Evolutionary conservation across 75 land plant species (phyloP).

Genomic region (Pinus tabuliformis): DNA sequence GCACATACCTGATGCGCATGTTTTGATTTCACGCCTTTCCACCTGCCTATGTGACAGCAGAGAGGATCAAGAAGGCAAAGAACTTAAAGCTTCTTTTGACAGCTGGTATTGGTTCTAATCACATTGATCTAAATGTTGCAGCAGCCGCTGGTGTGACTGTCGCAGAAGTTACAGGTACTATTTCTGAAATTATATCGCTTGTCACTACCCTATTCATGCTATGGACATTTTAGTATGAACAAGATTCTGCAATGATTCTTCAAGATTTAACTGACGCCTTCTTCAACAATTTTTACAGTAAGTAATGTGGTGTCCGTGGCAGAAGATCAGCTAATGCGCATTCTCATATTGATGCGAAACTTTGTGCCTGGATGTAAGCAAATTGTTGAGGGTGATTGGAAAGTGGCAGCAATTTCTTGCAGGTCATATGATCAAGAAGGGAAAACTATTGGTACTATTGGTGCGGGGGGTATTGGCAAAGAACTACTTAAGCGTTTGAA

Average conservation of each 20-base stretch:
- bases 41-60: conserved; percentile 93
- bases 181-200: too few species aligned
- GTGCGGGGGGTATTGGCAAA: conserved; percentile 90
- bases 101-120: conserved; percentile 98
- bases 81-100: conserved; percentile 82
- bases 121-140: conserved; percentile 83
- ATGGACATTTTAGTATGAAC: background rate
- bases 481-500: conserved; percentile 78
- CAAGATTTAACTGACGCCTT: background rate
- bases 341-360: conserved; percentile 81
- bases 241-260: background rate
- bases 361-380: conserved; percentile 74
- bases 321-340: conserved; percentile 93
- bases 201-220: too few species aligned
- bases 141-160: conserved; percentile 86
- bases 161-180: conserved; percentile 74
- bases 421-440: conserved; percentile 86
- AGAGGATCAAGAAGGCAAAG: conserved; percentile 89
- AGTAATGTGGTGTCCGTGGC: conserved; percentile 90
- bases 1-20: conserved; percentile 79
- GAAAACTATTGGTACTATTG: conserved; percentile 83
- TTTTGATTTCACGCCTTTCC: conserved; percentile 95
- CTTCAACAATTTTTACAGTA: conserved; percentile 30
- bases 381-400: conserved; percentile 84
- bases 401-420: conserved; percentile 78